Conservation (phyloP, 306 rosid species). For the Oemleria cerasiformis region DNA sequence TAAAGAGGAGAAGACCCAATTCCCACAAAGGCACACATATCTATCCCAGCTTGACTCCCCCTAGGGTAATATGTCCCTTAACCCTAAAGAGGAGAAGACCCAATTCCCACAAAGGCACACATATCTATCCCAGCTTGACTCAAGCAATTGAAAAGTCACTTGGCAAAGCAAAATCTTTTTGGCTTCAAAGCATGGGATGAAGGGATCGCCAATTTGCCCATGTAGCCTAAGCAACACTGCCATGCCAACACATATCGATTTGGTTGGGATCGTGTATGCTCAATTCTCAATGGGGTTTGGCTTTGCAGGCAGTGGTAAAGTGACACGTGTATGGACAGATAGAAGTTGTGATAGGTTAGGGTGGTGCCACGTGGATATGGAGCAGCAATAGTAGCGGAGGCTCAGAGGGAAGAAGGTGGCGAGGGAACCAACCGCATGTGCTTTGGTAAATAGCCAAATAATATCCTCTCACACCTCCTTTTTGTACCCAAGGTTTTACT, state of each 20-base stretch:
- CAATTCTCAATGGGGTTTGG: neutral
- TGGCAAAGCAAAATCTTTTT: neutral
- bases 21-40: no score
- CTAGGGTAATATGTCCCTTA: no score
- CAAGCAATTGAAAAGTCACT: neutral
- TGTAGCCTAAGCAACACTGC: neutral
- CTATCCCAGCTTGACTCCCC: no score
- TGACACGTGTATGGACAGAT: constrained; percentile 24
- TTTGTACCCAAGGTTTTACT: neutral
- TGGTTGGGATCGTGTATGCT: neutral
- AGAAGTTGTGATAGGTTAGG: constrained; percentile 23
- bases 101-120: neutral
- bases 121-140: neutral
- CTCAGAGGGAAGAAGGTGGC: neutral
- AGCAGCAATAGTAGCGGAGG: neutral
- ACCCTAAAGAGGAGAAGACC: neutral
- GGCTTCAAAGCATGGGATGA: neutral
- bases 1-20: neutral
- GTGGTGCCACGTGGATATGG: constrained; percentile 39
- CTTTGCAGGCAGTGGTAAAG: neutral
- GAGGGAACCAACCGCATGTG: constrained; percentile 29
- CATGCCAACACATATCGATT: neutral
- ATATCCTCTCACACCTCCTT: constrained; percentile 9
- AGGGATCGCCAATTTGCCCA: neutral
- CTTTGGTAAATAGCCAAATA: constrained; percentile 12